Evolutionary conservation across 495 filamentous ascomycete genomes (phyloP), one percentile per base, ranked within the genome.

Genomic region (Aspergillus leporis): DNA sequence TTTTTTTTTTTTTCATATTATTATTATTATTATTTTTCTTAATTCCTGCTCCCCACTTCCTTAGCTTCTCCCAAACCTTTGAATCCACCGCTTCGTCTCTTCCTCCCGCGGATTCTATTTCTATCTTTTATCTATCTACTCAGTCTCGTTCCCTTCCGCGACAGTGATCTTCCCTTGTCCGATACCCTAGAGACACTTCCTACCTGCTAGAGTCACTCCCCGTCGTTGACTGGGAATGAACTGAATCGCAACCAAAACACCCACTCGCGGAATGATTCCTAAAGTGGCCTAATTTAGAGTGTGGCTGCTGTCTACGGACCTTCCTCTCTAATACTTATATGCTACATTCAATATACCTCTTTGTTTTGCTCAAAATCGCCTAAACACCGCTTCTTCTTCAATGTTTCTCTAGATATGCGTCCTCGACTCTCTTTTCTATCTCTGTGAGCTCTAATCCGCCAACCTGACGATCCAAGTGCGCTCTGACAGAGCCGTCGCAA

Each of bases 101-200:
- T 22, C 19, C 19, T 22, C 38, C 43, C 43, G 19, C 10, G 16
- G 9, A 47, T 22, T 47, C 8, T 22, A 45, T 21, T 19, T 47
- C 19, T 23, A 22, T 22, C 41, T 22, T 6, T 53, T 49, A 40
- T 23, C 31, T 49, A 16, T 51, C 23, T 40, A 36, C 45, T 21
- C 14, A 34, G 9, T 23, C 31, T 43, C 13, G 49, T 43, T 38
- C 47, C 59, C 56, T 53, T 46, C 25, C 25, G 36, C 16, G 54
- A 47, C 52, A 34, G 49, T 5, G 25, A 28, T 28, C 25, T 28
- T 28, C 3, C 25, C 25, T 3, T 3, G 25, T 3, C 3, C 25
- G 25, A 28, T 28, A 28, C 6, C 25, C 25, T 28, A 6, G 3
- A 28, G 25, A 28, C 25, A 28, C 45, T 36, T 16, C 25, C 51